Percentiles rank a stretch among this genome's conserved stretches.
Evolutionary conservation across 2,329 filamentous ascomycete species (phyloP).

Genomic region (Claviceps sp.): DNA sequence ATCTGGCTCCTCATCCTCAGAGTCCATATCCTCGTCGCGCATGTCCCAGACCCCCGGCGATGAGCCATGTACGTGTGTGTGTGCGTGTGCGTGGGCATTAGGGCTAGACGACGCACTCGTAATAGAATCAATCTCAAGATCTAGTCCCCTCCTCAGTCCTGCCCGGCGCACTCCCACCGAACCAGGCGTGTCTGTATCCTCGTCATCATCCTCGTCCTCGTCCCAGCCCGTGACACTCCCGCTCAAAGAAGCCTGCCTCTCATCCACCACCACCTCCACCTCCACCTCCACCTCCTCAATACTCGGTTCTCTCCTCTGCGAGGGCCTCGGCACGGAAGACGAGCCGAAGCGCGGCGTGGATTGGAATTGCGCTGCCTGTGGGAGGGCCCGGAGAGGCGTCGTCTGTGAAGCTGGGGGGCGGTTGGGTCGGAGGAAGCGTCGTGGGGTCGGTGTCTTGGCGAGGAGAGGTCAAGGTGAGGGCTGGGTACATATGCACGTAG

Average conservation of each 20-base stretch:
- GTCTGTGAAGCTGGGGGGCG: background rate
- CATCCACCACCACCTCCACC: constrained; percentile 17
- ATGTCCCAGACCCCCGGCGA: no score
- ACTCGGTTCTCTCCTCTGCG: constrained; percentile 13
- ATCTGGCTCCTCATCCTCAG: background rate
- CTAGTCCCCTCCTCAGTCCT: background rate
- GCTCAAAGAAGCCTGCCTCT: constrained; percentile 2
- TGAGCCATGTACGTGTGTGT: no score
- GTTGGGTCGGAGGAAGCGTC: constrained; percentile 25
- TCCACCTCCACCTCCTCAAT: constrained; percentile 22
- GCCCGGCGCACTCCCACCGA: background rate
- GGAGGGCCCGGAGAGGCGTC: constrained; percentile 18
- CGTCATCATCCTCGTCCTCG: background rate
- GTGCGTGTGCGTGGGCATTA: no score
- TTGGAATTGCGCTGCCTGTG: constrained; percentile 18
- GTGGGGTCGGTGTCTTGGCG: constrained; percentile 25
- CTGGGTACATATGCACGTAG: background rate
- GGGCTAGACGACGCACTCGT: background rate
- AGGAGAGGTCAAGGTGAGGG: background rate
- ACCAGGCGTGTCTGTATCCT: background rate
- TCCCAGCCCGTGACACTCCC: background rate
- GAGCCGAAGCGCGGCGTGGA: constrained; percentile 26
- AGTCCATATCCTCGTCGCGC: no score
- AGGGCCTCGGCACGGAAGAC: constrained; percentile 17
- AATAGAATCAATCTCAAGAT: background rate